Conservation (phyloP, 352 stramenopile species). For the Blastocystis sp. region DNA sequence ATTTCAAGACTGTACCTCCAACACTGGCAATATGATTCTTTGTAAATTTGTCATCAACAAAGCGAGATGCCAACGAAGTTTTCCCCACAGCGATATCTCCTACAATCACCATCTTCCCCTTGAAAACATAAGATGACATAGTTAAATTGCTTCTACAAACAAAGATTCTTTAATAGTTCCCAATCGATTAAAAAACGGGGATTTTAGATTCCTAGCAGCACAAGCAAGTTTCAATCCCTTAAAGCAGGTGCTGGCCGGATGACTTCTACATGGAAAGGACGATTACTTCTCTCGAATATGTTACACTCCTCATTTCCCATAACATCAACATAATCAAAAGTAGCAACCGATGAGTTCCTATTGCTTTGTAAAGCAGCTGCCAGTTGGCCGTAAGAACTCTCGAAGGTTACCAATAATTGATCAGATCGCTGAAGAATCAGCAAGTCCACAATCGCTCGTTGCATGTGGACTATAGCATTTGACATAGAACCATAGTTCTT, state of each 20-base stretch:
- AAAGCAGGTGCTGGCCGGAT: not conserved
- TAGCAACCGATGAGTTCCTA: not conserved
- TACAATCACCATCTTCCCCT: constrained; percentile 61
- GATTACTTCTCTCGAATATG: constrained; percentile 20
- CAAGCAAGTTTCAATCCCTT: not conserved
- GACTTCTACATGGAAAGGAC: not conserved
- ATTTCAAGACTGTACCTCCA: not conserved
- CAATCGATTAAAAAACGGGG: not conserved
- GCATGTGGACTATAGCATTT: not conserved
- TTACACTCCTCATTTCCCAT: not conserved
- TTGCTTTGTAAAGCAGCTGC: constrained; percentile 18
- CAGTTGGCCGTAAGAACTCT: constrained; percentile 17
- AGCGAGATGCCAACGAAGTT: constrained; percentile 53
- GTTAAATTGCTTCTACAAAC: not conserved
- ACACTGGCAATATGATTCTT: constrained; percentile 62
- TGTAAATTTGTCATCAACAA: constrained; percentile 60
- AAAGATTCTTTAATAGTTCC: not conserved
- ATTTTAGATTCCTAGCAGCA: not conserved
- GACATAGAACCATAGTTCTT: not conserved
- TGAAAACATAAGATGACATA: constrained; percentile 61
- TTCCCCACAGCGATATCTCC: constrained; percentile 59
- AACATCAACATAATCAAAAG: not conserved
- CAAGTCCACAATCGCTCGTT: constrained; percentile 30
- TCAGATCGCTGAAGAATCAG: constrained; percentile 36
- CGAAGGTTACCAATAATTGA: not conserved